A percentile compares a stretch with the other conserved stretches of the same genome.
Evolutionary conservation across 768 basidiomycete species (phyloP).

Genomic region (Termitomyces sp.): DNA sequence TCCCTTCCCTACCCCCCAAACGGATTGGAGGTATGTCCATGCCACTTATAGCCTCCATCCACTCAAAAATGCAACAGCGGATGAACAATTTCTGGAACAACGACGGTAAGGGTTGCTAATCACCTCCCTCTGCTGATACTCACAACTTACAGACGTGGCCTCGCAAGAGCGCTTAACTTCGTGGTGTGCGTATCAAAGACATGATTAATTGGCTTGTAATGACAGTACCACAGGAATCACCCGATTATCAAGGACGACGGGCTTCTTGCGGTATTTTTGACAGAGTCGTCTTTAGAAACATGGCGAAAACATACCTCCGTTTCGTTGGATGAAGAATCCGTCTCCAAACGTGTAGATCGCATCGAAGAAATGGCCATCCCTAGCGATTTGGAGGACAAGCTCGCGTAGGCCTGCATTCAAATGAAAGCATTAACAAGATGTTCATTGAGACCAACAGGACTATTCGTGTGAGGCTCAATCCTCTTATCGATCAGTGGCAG

Average conservation of each 20-base stretch:
- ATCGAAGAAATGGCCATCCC: slow-evolving; percentile 92
- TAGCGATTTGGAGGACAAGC: slow-evolving; percentile 87
- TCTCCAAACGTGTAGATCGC: slow-evolving; percentile 71
- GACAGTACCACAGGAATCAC: slow-evolving; percentile 63
- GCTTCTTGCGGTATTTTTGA: slow-evolving; percentile 74
- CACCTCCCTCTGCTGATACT: not conserved
- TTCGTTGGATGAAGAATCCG: slow-evolving; percentile 85
- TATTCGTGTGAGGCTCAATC: slow-evolving; percentile 70
- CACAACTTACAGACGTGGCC: slow-evolving; percentile 56
- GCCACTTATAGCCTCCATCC: slow-evolving; percentile 8
- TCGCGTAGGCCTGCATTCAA: slow-evolving; percentile 46
- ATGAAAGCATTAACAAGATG: not conserved
- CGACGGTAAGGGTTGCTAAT: slow-evolving; percentile 48
- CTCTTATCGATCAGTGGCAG: slow-evolving; percentile 89
- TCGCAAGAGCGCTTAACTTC: slow-evolving; percentile 76
- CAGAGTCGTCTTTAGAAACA: slow-evolving; percentile 77
- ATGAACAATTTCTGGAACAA: slow-evolving; percentile 89
- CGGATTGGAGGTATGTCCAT: slow-evolving; percentile 74
- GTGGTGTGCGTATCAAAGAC: slow-evolving; percentile 51
- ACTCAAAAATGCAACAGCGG: slow-evolving; percentile 43
- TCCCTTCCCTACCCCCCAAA: slow-evolving; percentile 88
- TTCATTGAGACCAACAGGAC: slow-evolving; percentile 38
- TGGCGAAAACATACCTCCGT: slow-evolving; percentile 82
- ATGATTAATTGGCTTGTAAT: not conserved
- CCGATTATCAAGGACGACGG: slow-evolving; percentile 89